Conservation (phyloP, 495 filamentous ascomycete species). For the Aspergillus cavernicola region DNA sequence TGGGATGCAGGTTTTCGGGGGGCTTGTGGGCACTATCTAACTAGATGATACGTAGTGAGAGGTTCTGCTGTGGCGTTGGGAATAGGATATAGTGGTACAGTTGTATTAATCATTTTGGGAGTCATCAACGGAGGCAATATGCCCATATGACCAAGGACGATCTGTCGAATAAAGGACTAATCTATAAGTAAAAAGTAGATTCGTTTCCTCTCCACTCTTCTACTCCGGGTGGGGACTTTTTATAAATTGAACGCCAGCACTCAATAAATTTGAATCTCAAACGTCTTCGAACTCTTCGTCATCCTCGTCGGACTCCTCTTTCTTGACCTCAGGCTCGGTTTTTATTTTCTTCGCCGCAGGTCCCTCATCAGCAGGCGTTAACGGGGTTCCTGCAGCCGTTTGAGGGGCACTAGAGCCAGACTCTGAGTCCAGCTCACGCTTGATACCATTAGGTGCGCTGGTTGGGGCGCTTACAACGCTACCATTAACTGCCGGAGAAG, state of each 20-base stretch:
- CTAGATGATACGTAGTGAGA: too few species aligned
- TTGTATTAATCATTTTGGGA: too few species aligned
- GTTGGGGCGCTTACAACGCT: constrained; percentile 22
- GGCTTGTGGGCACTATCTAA: too few species aligned
- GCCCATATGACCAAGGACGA: too few species aligned
- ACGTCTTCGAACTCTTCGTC: constrained; percentile 55
- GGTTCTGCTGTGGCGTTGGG: too few species aligned
- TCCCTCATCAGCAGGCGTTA: constrained; percentile 36
- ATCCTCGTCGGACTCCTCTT: constrained; percentile 49
- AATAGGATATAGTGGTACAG: too few species aligned
- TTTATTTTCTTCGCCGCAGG: constrained; percentile 46
- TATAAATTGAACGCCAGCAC: constrained; percentile 17
- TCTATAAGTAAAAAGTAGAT: background rate
- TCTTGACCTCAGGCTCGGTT: constrained; percentile 28
- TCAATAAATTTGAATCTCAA: constrained; percentile 14
- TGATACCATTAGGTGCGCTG: constrained; percentile 33
- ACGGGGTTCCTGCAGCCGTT: constrained; percentile 42
- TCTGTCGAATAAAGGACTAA: background rate
- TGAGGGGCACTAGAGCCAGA: constrained; percentile 41
- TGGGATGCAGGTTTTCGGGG: background rate
- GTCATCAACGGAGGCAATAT: too few species aligned
- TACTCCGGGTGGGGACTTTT: too few species aligned
- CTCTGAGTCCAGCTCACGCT: constrained; percentile 39
- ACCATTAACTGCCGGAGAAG: constrained; percentile 33
- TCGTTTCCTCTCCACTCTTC: background rate